Base-by-base conservation (phyloP, 2,329 filamentous ascomycete species). In the Aspergillus felis region DNA sequence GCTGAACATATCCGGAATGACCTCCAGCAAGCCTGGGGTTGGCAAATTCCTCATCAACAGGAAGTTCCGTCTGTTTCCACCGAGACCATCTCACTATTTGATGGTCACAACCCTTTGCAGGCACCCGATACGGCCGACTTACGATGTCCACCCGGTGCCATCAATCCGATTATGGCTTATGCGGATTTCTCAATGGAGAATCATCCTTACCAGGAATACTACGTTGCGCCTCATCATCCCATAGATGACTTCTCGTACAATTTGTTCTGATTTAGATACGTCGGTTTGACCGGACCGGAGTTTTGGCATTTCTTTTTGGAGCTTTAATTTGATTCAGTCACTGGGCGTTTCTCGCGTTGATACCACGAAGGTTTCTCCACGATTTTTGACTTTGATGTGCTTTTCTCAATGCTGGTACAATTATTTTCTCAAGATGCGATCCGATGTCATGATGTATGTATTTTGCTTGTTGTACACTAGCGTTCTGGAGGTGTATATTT, bases 151-250 rank as follows among this genome's bases (percentile, higher is more conserved):
- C 55, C 72, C 2, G 83, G 82, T 6, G 83, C 86, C 44, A 75
- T 87, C 5, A 93, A 93, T 66, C 90, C 90, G 1, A 74, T 93
- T 42, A 82, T 87, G 63, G 85, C 84, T 25, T 81, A 81, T 25
- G 90, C 89, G 1, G 89, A 94, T 68, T 94, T 94, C 71, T 87
- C 81, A 25, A 79, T 88, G 64, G 87, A 89, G 3, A 87, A 91
- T 62, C 90, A 92, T 73, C 90, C 91, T 1, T 95, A 94, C 68
- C 87, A 91, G 68, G 86, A 87, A 52, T 87, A 87, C 74, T 95
- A 93, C 66, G 87, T 91, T 61, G 87, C 89, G 38, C 89, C 90
- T 1, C 68, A 74, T 59, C 66, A 70, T 27, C 20, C 22, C 49
- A 57, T 68, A 25, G 59, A 66, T 38, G 62, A 65, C 48, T 72